These are phyloP conservation scores for Arthrinium phaeospermum DNA, from an alignment of 2,329 filamentous ascomycete genomes.

Conservation along the genomic window DNA sequence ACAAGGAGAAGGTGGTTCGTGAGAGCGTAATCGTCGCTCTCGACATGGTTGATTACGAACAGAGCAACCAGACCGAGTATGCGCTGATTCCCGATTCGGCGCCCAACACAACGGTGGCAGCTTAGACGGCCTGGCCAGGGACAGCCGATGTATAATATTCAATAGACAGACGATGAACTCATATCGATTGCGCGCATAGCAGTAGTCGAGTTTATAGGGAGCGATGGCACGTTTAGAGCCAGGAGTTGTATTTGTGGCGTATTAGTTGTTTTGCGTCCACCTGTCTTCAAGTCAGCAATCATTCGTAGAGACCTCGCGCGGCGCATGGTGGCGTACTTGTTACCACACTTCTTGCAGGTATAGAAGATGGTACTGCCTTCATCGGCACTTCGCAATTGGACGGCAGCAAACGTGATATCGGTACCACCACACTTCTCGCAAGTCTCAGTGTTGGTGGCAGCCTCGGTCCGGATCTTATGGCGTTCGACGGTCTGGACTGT, in stretches of 20 bases:
- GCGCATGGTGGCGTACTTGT: conserved; percentile 67
- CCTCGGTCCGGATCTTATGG: conserved; percentile 78
- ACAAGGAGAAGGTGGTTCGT: conserved; percentile 89
- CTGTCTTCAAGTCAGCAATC: conserved; percentile 24
- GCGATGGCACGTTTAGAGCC: neutral
- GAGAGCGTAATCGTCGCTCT: conserved; percentile 95
- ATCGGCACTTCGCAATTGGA: conserved; percentile 89
- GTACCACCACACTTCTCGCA: conserved; percentile 83
- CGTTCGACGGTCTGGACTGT: conserved; percentile 81
- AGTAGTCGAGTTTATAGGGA: neutral
- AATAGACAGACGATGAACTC: conserved; percentile 12
- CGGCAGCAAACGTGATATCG: conserved; percentile 83
- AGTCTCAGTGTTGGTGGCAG: conserved; percentile 64
- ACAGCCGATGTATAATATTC: conserved; percentile 30
- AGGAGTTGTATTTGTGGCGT: neutral
- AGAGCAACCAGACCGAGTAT: conserved; percentile 86
- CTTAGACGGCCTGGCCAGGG: conserved; percentile 31
- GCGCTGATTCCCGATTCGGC: conserved; percentile 77
- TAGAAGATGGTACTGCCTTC: conserved; percentile 95
- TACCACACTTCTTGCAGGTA: conserved; percentile 82
- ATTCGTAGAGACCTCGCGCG: neutral
- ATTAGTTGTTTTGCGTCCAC: conserved; percentile 59
- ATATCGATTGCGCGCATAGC: neutral
- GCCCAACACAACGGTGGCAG: conserved; percentile 47
- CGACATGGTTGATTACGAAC: conserved; percentile 98